Base-by-base conservation (phyloP, 2,329 filamentous ascomycete genomes). In the Chaetomium sp. region DNA sequence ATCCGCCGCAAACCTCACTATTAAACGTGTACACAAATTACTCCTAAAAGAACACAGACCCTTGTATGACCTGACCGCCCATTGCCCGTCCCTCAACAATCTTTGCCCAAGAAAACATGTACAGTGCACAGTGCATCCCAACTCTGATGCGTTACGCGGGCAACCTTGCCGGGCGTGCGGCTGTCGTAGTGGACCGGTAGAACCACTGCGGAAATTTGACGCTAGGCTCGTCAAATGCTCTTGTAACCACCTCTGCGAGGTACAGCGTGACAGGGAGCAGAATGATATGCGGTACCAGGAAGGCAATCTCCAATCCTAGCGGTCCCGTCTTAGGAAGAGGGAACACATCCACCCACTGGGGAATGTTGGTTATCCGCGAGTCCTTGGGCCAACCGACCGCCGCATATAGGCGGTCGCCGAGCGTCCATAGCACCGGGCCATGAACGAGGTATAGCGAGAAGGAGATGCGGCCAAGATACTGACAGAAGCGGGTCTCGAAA, bases 381-480 rank as follows among this genome's bases (percentile, higher is more conserved):
- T 76, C 71, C 54, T 75, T 75, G 8, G 68, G 65, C 71, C 79
- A 82, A 2, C 85, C 84, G 0, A 76, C 74, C 2, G 82, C 80
- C 1, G 79, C 75, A 65, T 87, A 87, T 0, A 88, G 38, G 44
- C 84, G 71, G 63, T 88, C 81, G 1, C 81, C 83, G 0, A 85
- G 56, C 0, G 74, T 76, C 76, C 75, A 81, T 0, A 86, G 69
- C 0, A 86, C 66, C 0, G 82, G 82, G 0, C 82, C 82, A 59
- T 86, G 84, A 8, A 85, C 73, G 11, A 86, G 71, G 66, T 86
- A 86, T 4, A 86, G 69, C 3, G 79, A 74, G 64, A 77, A 86
- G 0, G 79, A 84, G 38, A 85, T 74, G 36, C 78, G 76, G 0
- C 82, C 83, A 2, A 86, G 71, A 57, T 84, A 83, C 62, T 83